Evolutionary conservation across 805 yeast genomes (phyloP).

Genomic region (Ogataea nakhonphanomensis): DNA sequence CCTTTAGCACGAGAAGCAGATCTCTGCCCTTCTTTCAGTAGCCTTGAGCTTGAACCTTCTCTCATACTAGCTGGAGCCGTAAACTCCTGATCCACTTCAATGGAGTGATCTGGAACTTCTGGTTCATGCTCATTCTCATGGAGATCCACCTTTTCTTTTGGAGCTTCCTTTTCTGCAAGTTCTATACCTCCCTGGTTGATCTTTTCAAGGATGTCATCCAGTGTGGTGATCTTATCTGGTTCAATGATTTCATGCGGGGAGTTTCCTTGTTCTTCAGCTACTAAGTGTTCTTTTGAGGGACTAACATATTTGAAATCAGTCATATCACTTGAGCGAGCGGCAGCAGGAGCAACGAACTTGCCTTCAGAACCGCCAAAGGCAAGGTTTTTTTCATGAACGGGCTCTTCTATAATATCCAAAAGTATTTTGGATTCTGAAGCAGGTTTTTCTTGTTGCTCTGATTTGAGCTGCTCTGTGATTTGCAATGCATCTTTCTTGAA

Average conservation of each 20-base stretch:
- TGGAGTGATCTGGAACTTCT: conserved; percentile 33
- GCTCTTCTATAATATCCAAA: conserved; percentile 1
- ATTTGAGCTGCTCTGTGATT: conserved; percentile 19
- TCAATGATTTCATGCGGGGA: conserved; percentile 17
- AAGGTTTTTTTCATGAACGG: conserved; percentile 9
- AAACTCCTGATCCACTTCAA: conserved; percentile 36
- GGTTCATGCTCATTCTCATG: conserved; percentile 18
- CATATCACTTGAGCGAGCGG: conserved; percentile 22
- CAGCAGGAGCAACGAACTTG: conserved; percentile 34
- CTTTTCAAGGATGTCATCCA: conserved; percentile 31
- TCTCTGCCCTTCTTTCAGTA: conserved; percentile 19
- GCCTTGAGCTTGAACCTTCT: conserved; percentile 39
- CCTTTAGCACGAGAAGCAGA: conserved; percentile 20
- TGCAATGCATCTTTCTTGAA: conserved; percentile 46
- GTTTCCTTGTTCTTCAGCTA: conserved; percentile 3
- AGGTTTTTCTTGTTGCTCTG: conserved; percentile 4
- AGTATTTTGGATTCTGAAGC: neutral
- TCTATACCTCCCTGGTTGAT: conserved; percentile 31
- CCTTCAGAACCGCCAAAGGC: conserved; percentile 34
- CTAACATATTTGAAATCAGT: conserved; percentile 20
- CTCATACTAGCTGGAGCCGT: conserved; percentile 45
- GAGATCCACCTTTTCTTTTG: conserved; percentile 9
- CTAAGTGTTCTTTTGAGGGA: conserved; percentile 9
- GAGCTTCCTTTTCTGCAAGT: conserved; percentile 9
- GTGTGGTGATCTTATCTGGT: conserved; percentile 26